phyloP scores from a whole-genome alignment of 768 basidiomycete genomes.

The Podaxis pistillaris region DNA sequence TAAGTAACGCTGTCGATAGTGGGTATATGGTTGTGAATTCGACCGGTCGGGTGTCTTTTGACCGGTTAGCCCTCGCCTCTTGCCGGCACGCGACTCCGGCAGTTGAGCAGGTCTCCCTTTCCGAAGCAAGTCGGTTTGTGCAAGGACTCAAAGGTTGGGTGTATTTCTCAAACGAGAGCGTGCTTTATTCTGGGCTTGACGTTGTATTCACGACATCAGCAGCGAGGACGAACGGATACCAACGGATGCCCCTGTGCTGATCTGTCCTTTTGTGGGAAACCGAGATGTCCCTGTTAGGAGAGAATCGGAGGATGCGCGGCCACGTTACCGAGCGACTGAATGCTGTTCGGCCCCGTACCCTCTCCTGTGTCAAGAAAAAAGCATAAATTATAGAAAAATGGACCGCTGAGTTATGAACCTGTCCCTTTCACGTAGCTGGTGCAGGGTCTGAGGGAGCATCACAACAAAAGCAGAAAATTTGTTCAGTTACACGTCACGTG shows the following conservation, averaged over 20 bases:
- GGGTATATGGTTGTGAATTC: neutral
- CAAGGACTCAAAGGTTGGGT: neutral
- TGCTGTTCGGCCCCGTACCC: neutral
- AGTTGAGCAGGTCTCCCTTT: neutral
- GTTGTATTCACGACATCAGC: neutral
- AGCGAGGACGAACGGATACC: neutral
- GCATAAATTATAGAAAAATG: neutral
- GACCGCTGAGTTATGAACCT: no score
- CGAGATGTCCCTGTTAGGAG: neutral
- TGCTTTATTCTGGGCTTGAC: neutral
- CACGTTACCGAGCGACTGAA: neutral
- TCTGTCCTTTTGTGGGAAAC: conserved; percentile 2
- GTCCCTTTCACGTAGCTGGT: neutral
- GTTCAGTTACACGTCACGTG: conserved; percentile 16
- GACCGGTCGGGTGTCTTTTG: neutral
- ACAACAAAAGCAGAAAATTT: neutral
- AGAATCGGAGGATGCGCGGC: neutral
- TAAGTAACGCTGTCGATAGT: neutral
- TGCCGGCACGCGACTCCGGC: no score
- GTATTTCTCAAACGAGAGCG: neutral
- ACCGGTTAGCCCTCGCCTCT: neutral
- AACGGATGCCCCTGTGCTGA: neutral
- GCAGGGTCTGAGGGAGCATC: neutral
- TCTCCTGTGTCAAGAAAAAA: neutral
- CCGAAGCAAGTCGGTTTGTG: no score